phyloP scores from a whole-genome alignment of 768 basidiomycete genomes.

The Pleurotus tuoliensis region DNA sequence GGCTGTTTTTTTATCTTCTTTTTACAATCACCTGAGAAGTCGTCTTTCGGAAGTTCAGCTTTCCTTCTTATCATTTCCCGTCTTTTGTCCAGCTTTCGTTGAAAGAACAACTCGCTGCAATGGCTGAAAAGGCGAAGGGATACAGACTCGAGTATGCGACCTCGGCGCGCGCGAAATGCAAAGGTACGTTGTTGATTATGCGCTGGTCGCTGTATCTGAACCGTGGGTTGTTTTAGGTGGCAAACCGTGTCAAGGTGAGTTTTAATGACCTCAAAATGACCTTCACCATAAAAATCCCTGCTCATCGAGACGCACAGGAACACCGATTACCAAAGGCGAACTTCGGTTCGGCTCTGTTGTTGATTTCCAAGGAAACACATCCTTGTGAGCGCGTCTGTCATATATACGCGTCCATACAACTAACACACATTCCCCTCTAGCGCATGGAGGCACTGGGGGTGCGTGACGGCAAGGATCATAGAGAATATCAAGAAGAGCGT shows the following conservation, averaged over 20 bases:
- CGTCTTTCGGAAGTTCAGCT: neutral
- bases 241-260: constrained; percentile 70
- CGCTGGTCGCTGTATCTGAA: too few relatives aligned
- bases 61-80: neutral
- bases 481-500: constrained; percentile 65
- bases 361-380: constrained; percentile 66
- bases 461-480: constrained; percentile 66
- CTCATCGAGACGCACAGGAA: constrained; percentile 40
- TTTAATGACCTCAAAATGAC: neutral
- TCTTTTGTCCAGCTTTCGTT: neutral
- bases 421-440: constrained; percentile 27
- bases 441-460: constrained; percentile 91
- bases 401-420: neutral
- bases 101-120: constrained; percentile 11
- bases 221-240: constrained; percentile 44
- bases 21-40: neutral
- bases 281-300: constrained; percentile 8
- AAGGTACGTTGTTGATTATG: constrained; percentile 44
- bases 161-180: constrained; percentile 70
- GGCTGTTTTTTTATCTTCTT: neutral
- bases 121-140: constrained; percentile 52
- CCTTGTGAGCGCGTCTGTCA: constrained; percentile 45
- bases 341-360: constrained; percentile 73
- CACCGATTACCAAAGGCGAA: constrained; percentile 64
- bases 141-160: constrained; percentile 79